Base-by-base conservation (phyloP, 2,329 filamentous ascomycete genomes). In the Rosellinia necatrix region DNA sequence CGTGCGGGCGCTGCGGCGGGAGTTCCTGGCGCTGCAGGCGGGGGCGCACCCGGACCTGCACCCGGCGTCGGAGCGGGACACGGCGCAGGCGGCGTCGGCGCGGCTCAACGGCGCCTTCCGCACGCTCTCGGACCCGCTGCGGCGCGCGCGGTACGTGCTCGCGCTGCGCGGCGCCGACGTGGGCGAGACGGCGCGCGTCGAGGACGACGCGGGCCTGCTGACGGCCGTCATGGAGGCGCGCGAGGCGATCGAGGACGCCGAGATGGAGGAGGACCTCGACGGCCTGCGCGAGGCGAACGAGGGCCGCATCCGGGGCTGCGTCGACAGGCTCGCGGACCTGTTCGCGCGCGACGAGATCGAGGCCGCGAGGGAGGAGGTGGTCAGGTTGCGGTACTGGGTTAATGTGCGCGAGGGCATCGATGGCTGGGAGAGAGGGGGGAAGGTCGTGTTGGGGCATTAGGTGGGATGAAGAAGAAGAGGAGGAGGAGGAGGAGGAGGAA, bases 61-160 rank as follows among this genome's bases (percentile, higher is more conserved):
- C 70, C 77, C 83, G 64, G 61, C 80, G 64, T n/a, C n/a, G n/a
- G 35, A 78, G 71, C 68, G 79, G 72, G 79, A 87, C 75, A 65
- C 75, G 65, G 91, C 92, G 17, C 90, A 96, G 72, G 89, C 86
- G 0, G 78, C 87, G n/a, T 94, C 89, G 8, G 84, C 91, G 6
- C 82, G 84, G 22, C 92, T 97, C 72, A 97, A 97, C 78, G 88
- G 92, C 63, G 94, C 94, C 0, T 97, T 96, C 80, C 88, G 85
- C 68, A 96, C 92, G 2, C 82, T 99, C 0, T 78, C 83, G 46
- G 84, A 88, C 64, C 92, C 94, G 13, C 78, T 99, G 10, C 74
- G 84, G 43, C 85, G 94, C 21, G 92, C 93, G n/a, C 91, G 97
- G 72, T 96, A 97, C 71, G 76, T 97, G 5, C 82, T 97, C 0